Base-by-base conservation (phyloP, 148 eudicot genomes). In the Nepenthes mirabilis region DNA sequence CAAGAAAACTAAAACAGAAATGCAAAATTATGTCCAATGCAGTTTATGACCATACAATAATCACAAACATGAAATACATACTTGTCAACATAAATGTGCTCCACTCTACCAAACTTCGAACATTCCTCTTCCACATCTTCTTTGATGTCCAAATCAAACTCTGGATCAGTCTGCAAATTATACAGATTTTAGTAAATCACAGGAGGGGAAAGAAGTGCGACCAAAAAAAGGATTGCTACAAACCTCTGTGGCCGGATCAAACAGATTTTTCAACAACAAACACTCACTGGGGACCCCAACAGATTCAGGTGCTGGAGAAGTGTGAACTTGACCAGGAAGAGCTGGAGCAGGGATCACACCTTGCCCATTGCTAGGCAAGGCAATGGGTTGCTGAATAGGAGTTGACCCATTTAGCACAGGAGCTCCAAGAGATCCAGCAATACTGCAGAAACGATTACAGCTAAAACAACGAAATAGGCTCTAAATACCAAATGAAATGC, bases 191-290 rank as follows among this genome's bases (percentile, higher is more conserved):
- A 62, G 11, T 50, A 55, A 33, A 32, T 45, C 52, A 14, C 6
- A 2, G 11, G n/a, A 49, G 0, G 13, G n/a, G 11, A 11, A 49
- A 49, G 52, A 3, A 49, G 14, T 49, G 11, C 3, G 14, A 49
- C 10, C 6, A 11, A 11, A 2, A 6, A 12, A 49, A n/a, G 52
- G 6, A 49, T 2, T 49, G n/a, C 43, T 14, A 70, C 72, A 61
- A 59, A 82, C 96, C 94, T 91, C 98, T 12, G 88, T 76, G 12
- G 88, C 76, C 35, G 98, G 98, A 80, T 91, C 98, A 79, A 87
- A 91, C 75, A 91, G 79, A 71, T 91, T 91, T 84, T 91, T 88
- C 79, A 91, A 69, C 43, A 91, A 75, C 60, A 91, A 74, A 70
- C 96, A 88, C 75, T 91, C 94, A 58, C 88, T 91, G 33, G 96